These are phyloP conservation scores for Aspergillus fijiensis DNA, from an alignment of 2,329 filamentous ascomycete genomes.

Conservation along the genomic window DNA sequence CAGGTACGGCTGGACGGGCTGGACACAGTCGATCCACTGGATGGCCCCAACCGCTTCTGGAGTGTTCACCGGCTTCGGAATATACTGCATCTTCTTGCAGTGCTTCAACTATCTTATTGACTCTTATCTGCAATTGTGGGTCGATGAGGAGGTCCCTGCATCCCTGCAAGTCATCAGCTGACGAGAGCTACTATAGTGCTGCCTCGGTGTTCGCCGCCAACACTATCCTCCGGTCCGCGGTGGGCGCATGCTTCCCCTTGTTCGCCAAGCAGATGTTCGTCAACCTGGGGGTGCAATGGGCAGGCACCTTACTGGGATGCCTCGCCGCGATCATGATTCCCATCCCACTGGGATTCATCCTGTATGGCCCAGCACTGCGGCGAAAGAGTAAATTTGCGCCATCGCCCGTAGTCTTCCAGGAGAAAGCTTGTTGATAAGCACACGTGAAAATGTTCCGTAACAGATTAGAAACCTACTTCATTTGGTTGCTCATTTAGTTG, in stretches of 20 bases:
- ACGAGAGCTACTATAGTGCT: constrained; percentile 22
- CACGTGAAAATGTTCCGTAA: neutral
- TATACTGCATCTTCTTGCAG: constrained; percentile 36
- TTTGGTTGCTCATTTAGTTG: too few relatives aligned
- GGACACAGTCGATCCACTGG: constrained; percentile 34
- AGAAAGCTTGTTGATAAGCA: constrained; percentile 8
- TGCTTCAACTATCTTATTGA: constrained; percentile 42
- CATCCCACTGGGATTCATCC: constrained; percentile 37
- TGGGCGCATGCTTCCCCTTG: constrained; percentile 38
- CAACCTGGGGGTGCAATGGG: constrained; percentile 41
- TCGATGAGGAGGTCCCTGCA: neutral
- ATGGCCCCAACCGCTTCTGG: constrained; percentile 37
- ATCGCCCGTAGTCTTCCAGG: constrained; percentile 13
- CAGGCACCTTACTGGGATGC: constrained; percentile 40
- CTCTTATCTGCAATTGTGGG: constrained; percentile 42
- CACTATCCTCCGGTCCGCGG: constrained; percentile 38
- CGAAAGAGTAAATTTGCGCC: constrained; percentile 31
- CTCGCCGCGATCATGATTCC: constrained; percentile 39
- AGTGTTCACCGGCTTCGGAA: constrained; percentile 33
- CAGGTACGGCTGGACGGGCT: constrained; percentile 37
- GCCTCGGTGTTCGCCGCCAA: constrained; percentile 42
- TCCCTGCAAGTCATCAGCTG: neutral
- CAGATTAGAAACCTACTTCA: neutral
- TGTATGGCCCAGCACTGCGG: constrained; percentile 31
- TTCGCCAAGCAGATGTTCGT: constrained; percentile 40